A percentile compares a stretch with the other conserved stretches of the same genome.
These are phyloP conservation scores for Aspergillus sparsus DNA, from an alignment of 495 filamentous ascomycete species.

Conservation along the genomic window DNA sequence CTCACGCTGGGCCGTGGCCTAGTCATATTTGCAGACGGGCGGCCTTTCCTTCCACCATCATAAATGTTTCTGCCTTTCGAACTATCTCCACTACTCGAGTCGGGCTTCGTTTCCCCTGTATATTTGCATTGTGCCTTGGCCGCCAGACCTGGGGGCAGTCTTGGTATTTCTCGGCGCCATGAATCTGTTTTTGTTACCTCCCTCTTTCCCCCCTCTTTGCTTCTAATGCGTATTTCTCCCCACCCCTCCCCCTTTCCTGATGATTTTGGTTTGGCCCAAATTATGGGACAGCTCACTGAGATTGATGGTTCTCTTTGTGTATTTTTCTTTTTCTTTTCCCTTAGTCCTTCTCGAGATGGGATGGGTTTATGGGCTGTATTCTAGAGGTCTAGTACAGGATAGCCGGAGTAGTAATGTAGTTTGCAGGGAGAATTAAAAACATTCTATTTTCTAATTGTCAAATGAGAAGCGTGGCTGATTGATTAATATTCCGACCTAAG, in stretches of 20 bases:
- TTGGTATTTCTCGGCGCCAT: constrained; percentile 45
- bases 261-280: neutral
- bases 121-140: constrained; percentile 34
- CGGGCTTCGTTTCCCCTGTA: constrained; percentile 27
- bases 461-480: neutral
- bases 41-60: constrained; percentile 14
- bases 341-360: constrained; percentile 1
- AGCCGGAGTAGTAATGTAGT: constrained; percentile 7
- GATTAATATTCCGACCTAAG: no score
- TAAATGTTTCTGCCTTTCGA: constrained; percentile 15
- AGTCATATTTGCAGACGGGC: constrained; percentile 16
- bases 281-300: no score
- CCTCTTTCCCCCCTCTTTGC: constrained; percentile 13
- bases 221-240: constrained; percentile 1
- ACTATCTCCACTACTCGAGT: constrained; percentile 32
- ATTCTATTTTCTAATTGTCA: neutral
- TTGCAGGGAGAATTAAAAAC: constrained; percentile 5
- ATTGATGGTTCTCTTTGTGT: neutral
- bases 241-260: neutral
- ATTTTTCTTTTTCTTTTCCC: constrained; percentile 7
- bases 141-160: constrained; percentile 26
- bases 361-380: constrained; percentile 21
- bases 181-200: constrained; percentile 25
- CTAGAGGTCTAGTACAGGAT: constrained; percentile 14
- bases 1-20: constrained; percentile 31